phyloP scores from a whole-genome alignment of 352 stramenopile species.

The Phytopythium delawarense region DNA sequence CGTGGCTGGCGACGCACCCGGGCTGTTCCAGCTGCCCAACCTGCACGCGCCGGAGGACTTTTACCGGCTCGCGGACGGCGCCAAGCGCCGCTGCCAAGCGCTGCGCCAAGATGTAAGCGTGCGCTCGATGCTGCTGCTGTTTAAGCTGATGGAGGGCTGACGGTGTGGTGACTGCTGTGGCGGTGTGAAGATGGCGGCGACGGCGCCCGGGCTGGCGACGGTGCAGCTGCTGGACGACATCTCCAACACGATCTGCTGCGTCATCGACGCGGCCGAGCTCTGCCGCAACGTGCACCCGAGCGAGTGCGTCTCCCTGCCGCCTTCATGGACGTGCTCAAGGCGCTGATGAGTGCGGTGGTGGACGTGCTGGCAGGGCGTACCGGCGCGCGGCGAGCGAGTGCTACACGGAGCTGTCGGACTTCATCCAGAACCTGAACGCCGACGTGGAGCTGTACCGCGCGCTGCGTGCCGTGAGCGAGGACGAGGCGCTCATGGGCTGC shows the following conservation, averaged over 20 bases:
- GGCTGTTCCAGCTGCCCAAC: conserved; percentile 69
- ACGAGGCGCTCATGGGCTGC: conserved; percentile 40
- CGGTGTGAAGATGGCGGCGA: conserved; percentile 36
- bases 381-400: conserved; percentile 79
- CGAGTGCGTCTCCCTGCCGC: conserved; percentile 35
- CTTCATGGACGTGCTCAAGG: not conserved
- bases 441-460: conserved; percentile 89
- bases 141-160: not conserved
- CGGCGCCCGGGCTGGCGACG: conserved; percentile 55
- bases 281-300: conserved; percentile 92
- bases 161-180: not conserved
- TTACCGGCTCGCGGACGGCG: conserved; percentile 41
- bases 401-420: conserved; percentile 91
- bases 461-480: conserved; percentile 67
- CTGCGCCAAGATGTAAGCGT: conserved; percentile 49
- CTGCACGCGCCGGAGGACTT: conserved; percentile 64
- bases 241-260: conserved; percentile 92
- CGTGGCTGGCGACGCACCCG: conserved; percentile 19
- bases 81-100: conserved; percentile 49
- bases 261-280: conserved; percentile 95
- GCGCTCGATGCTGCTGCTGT: not conserved
- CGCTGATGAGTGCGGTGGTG: not conserved
- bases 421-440: conserved; percentile 94
- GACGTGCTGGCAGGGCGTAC: conserved; percentile 44
- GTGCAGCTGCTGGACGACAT: conserved; percentile 91